Conservation (phyloP, 1,284 basidiomycete genomes). For the Ustilago vetiveriae region DNA sequence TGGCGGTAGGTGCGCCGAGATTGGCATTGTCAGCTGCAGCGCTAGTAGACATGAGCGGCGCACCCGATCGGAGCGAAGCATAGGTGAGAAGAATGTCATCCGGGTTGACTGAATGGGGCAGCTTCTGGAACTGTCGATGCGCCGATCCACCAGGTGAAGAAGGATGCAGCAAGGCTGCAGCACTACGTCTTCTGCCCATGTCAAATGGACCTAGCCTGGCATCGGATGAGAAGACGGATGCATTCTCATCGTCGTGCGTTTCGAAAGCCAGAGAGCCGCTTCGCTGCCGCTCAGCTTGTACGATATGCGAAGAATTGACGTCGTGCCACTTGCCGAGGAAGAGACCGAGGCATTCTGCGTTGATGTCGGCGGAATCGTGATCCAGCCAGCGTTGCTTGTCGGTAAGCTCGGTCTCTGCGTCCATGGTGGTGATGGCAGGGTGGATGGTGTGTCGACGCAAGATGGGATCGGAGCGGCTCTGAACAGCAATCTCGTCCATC, state of each 20-base stretch:
- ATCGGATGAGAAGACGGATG: constrained; percentile 32
- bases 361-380: constrained; percentile 76
- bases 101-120: constrained; percentile 40
- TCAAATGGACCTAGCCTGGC: constrained; percentile 28
- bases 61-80: constrained; percentile 47
- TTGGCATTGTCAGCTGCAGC: constrained; percentile 12
- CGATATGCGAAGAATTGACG: constrained; percentile 38
- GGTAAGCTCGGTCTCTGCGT: constrained; percentile 74
- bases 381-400: constrained; percentile 76
- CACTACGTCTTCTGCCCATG: constrained; percentile 33
- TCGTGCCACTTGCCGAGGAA: constrained; percentile 54
- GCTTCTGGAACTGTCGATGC: constrained; percentile 26
- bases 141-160: constrained; percentile 31
- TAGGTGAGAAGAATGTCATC: constrained; percentile 50
- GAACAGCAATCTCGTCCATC: constrained; percentile 73
- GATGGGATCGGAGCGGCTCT: constrained; percentile 68
- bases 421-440: constrained; percentile 76
- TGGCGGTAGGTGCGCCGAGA: constrained; percentile 8
- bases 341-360: constrained; percentile 74
- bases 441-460: constrained; percentile 79
- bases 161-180: constrained; percentile 25
- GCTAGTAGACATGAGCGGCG: constrained; percentile 28
- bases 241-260: constrained; percentile 26
- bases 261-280: constrained; percentile 22
- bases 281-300: constrained; percentile 33